Evolutionary conservation across 2,329 filamentous ascomycete species (phyloP), one percentile per base, ranked within the genome.

Genomic region (Sordariomycetes sp.): DNA sequence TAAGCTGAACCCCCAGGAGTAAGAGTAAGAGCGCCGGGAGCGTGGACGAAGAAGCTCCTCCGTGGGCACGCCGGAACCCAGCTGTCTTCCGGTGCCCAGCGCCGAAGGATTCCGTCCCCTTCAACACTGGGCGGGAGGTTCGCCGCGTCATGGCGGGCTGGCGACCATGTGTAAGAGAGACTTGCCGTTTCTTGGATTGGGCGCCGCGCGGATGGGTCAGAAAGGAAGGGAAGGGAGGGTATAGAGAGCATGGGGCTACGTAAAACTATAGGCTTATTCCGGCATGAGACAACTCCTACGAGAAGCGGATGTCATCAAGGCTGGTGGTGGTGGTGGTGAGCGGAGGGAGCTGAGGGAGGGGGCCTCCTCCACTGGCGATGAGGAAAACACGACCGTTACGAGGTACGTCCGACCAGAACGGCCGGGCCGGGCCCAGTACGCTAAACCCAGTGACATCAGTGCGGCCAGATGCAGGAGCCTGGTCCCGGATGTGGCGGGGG

Each of bases 121-220:
- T 51, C 28, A 34, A 22, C 28, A 28, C 46, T n/a, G 48, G 50
- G 55, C 55, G 46, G 28, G 18, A 28, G 46, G 24, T 22, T 52
- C 20, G 55, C 55, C 55, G 34, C 32, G n/a, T 57, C 55, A 57
- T 57, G 55, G n/a, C 53, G 55, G 37, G 16, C 20, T n/a, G 25
- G 32, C 48, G 55, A 35, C 16, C 32, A 22, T 32, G 35, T 35
- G 34, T 37, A 32, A 53, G 37, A 48, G 55, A 28, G n/a, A 40
- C 18, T 54, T 34, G 16, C 20, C 37, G 46, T 50, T 12, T 11
- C 20, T 22, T 11, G 22, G 46, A n/a, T 12, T 6, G 6, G 14
- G 16, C 18, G 8, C 7, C 40, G 20, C 18, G n/a, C 8, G 10
- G 46, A 50, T n/a, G 5, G 6, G 1, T 11, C n/a, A 24, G 11